Percentiles rank a stretch among this genome's conserved stretches.
These are phyloP conservation scores for Achaetomiella virescens DNA, from an alignment of 495 filamentous ascomycete species.

Conservation along the genomic window DNA sequence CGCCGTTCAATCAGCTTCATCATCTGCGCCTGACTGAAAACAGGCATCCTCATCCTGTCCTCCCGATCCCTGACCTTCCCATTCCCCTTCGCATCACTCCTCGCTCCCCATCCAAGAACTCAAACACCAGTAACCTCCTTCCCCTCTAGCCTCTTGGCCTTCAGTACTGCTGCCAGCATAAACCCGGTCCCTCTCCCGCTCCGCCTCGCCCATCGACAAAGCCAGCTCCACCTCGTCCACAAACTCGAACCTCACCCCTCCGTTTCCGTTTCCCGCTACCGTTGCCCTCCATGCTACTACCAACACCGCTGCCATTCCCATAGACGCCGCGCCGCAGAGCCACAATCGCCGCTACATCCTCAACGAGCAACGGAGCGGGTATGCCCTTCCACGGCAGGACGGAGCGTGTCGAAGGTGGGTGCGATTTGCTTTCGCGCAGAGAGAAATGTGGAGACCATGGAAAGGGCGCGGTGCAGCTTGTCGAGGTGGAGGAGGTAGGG, in stretches of 20 bases:
- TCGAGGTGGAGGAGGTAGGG: conserved; percentile 63
- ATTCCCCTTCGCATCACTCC: conserved; percentile 64
- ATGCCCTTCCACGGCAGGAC: conserved; percentile 75
- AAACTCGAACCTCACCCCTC: conserved; percentile 75
- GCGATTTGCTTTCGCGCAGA: conserved; percentile 85
- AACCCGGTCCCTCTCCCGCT: conserved; percentile 39
- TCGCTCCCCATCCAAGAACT: conserved; percentile 86
- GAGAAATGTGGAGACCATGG: conserved; percentile 90
- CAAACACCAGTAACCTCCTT: conserved; percentile 76
- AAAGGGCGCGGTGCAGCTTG: conserved; percentile 76
- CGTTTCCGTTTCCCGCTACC: conserved; percentile 38
- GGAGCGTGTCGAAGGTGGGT: conserved; percentile 86
- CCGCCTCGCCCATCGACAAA: conserved; percentile 27
- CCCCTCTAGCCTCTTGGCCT: conserved; percentile 32
- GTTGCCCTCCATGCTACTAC: too few species aligned
- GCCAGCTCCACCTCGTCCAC: conserved; percentile 54
- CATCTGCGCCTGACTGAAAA: conserved; percentile 90
- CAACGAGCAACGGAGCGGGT: conserved; percentile 62
- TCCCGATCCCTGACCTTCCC: conserved; percentile 61
- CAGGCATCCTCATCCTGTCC: conserved; percentile 87
- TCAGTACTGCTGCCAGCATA: conserved; percentile 13
- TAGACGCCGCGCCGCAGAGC: conserved; percentile 39
- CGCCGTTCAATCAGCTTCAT: conserved; percentile 84
- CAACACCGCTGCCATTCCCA: conserved; percentile 23
- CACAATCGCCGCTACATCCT: conserved; percentile 78